Percentiles rank a stretch among this genome's conserved stretches.
Evolutionary conservation across 257 asterid species (phyloP).

Genomic region (Jasminum sambac): DNA sequence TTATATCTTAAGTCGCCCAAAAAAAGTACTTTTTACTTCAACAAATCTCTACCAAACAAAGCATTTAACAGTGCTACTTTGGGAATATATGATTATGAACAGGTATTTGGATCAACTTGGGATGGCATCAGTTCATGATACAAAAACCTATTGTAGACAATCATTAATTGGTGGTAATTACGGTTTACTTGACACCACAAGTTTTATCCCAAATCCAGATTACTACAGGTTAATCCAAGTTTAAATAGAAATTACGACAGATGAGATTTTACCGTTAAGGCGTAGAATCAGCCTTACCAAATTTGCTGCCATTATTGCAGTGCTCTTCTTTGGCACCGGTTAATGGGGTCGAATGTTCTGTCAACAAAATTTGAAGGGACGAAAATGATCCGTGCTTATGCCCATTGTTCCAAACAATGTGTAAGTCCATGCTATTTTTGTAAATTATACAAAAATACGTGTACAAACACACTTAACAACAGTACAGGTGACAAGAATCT

Average conservation of each 20-base stretch:
- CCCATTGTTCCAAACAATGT: constrained; percentile 76
- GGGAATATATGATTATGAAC: constrained; percentile 19
- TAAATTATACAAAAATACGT: background rate
- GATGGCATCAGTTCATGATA: constrained; percentile 54
- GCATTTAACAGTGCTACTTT: background rate
- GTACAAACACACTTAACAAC: too few relatives aligned
- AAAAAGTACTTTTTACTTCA: too few relatives aligned
- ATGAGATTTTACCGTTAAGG: background rate
- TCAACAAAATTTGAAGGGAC: constrained; percentile 54
- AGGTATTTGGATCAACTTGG: constrained; percentile 94
- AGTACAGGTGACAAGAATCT: too few relatives aligned
- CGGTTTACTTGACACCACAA: constrained; percentile 72
- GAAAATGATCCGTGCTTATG: constrained; percentile 61
- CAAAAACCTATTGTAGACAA: constrained; percentile 80
- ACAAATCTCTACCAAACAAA: too few relatives aligned
- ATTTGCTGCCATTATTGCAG: constrained; percentile 34
- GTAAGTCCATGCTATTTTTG: constrained; percentile 38
- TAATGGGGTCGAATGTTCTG: constrained; percentile 71
- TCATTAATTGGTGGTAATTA: constrained; percentile 83
- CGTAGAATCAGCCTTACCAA: background rate
- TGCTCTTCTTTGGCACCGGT: constrained; percentile 88
- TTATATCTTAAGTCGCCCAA: too few relatives aligned
- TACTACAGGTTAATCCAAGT: constrained; percentile 63
- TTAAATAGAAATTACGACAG: background rate
- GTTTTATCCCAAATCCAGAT: constrained; percentile 79